Percentiles rank a stretch among this genome's conserved stretches.
These are phyloP conservation scores for Malus hybrid DNA, from an alignment of 331 rosid species.

Conservation along the genomic window DNA sequence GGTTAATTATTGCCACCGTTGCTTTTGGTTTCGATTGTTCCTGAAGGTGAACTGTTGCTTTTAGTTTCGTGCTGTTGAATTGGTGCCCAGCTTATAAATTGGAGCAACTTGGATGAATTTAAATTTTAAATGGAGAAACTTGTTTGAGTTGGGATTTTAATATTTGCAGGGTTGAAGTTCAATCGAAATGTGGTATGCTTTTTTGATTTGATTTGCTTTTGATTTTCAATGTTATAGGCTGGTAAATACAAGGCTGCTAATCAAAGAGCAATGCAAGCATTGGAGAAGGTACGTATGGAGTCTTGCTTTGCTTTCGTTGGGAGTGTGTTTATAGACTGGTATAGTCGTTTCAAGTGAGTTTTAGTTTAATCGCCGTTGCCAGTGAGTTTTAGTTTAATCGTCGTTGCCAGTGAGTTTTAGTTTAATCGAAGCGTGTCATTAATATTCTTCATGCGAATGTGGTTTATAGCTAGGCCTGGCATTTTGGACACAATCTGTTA, in stretches of 20 bases:
- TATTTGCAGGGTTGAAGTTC: not conserved
- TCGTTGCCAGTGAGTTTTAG: not conserved
- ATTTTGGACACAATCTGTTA: too few species aligned
- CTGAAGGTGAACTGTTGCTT: not conserved
- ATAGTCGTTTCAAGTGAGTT: too few species aligned
- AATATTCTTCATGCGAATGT: not conserved
- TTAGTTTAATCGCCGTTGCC: too few species aligned
- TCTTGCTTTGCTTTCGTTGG: too few species aligned
- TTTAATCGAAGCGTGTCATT: not conserved
- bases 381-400: too few species aligned
- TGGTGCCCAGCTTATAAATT: not conserved
- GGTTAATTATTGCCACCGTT: not conserved
- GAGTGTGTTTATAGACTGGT: too few species aligned
- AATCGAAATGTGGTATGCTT: not conserved
- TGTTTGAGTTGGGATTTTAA: not conserved
- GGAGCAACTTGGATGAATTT: not conserved
- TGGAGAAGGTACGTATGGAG: slow-evolving; percentile 61
- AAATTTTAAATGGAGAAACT: not conserved
- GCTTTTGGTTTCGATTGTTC: not conserved
- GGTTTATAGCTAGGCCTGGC: not conserved
- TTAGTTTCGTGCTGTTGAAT: not conserved
- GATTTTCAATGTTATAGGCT: slow-evolving; percentile 28
- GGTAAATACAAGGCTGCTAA: slow-evolving; percentile 61
- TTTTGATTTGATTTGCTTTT: not conserved
- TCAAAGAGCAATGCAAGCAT: slow-evolving; percentile 57